Base-by-base conservation (phyloP, 306 rosid species). In the Gynostemma pentaphyllum region DNA sequence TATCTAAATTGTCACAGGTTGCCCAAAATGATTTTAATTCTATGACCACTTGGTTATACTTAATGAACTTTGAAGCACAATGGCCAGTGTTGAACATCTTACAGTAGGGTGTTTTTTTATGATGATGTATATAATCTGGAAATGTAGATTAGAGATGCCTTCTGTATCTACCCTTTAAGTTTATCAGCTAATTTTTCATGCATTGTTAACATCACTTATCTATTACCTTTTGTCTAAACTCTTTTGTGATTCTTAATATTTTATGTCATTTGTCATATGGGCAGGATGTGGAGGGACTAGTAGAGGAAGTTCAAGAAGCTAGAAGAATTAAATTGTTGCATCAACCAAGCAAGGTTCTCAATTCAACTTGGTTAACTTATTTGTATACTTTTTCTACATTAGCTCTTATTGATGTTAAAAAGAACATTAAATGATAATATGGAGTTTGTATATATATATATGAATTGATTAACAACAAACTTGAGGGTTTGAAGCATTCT, bases 291-390 rank as follows among this genome's bases (percentile, higher is more conserved):
- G 95, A 88, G 69, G 95, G 80, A 46, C 81, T 92, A 14, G 67
- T 82, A 40, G 96, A 86, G 75, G 96, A 85, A 83, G 95, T 92
- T 82, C 98, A 92, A 72, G 95, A 92, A 72, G 92, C 90, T 42
- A 81, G 96, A 72, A 88, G 95, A 88, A 92, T 92, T 72, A 83
- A 72, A 77, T 67, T 82, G 68, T 64, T 88, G 81, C 98, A 92
- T 82, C 92, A 88, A 69, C 96, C 98, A 69, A 80, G 79, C 90
- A 88, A 92, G 95, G 98, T 91, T 54, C 44, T 29, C 11, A 24
- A 12, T 30, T 9, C 56, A 49, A 52, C 52, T 53, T 56, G 64
- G 10, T 34, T 56, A n/a, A n/a, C n/a, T n/a, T n/a, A 19, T 36
- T 19, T 34, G 10, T 9, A 40, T 42, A 2, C 26, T 1, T n/a